Base-by-base conservation (phyloP, 352 stramenopile species). In the Globisporangium splendens region DNA sequence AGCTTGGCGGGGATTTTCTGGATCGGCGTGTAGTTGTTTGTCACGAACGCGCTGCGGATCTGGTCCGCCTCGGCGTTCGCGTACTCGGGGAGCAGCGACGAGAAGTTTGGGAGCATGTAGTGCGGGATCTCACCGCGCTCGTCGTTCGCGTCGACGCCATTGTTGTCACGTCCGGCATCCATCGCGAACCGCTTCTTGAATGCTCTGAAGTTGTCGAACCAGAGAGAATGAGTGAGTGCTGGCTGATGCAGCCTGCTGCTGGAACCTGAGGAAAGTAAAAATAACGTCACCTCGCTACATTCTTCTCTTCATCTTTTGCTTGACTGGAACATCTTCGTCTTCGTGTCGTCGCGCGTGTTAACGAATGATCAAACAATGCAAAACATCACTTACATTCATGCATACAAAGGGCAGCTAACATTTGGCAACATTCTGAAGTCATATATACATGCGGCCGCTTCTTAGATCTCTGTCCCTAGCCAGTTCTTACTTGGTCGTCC, bases 31-130 rank as follows among this genome's bases (percentile, higher is more conserved):
- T 82, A 91, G 69, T 86, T 89, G 46, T 72, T 73, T 3, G 79
- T 70, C 12, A 62, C 70, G 61, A 93, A 92, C 6, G 82, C 84
- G 22, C 75, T 83, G 66, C 80, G 83, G 64, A 92, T 93, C 59
- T 88, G 73, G 46, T 93, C 84, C 7, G 63, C 57, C 58, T 93
- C 84, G 12, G 81, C 59, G 62, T 93, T 93, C 52, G 79, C 75
- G 63, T 90, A 93, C 61, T 88, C 82, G 10, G 84, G 84, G 31
- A 92, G 59, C 22, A 93, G 80, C 18, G 84, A 91, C 47, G 82
- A 76, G 62, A 93, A 93, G 50, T 88, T 93, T 61, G 84, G 84
- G 14, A 72, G 72, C 83, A 93, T 93, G 65, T 93, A 93, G 64
- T 84, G 69, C 44, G 80, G 83, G n/a, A 77, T 65, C 54, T 65